Percentiles rank a stretch among this genome's conserved stretches.
Evolutionary conservation across 345 rosid genomes (phyloP).

Genomic region (Nephelium lappaceum): DNA sequence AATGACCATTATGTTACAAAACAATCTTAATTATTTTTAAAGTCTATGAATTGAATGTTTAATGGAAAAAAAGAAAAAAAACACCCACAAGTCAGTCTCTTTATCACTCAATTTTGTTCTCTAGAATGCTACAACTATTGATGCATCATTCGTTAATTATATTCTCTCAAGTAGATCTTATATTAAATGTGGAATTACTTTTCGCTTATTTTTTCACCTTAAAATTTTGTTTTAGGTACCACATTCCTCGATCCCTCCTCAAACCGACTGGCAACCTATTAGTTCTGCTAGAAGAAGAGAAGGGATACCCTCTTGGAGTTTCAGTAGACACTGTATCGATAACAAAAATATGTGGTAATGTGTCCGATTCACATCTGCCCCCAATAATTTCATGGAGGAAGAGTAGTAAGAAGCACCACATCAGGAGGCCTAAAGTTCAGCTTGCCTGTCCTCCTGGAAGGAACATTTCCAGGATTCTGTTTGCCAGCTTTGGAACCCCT

Average conservation of each 20-base stretch:
- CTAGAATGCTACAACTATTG: no score
- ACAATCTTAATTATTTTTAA: no score
- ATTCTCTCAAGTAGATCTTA: no score
- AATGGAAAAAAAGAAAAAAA: no score
- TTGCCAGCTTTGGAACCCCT: constrained; percentile 38
- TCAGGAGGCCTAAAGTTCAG: constrained; percentile 25
- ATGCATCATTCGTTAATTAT: no score
- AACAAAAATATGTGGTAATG: constrained; percentile 26
- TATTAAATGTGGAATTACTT: no score
- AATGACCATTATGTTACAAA: no score
- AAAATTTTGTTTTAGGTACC: constrained; percentile 34
- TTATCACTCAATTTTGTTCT: no score
- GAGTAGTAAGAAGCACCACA: background rate
- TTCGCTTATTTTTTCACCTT: background rate
- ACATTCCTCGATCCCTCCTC: constrained; percentile 53
- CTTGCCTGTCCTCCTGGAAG: constrained; percentile 27
- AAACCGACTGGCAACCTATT: constrained; percentile 42
- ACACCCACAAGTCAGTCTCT: no score
- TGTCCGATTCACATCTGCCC: constrained; percentile 25
- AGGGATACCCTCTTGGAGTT: constrained; percentile 46
- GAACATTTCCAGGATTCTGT: constrained; percentile 29
- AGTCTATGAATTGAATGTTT: no score
- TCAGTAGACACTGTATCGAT: constrained; percentile 41
- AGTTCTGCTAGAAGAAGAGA: constrained; percentile 58
- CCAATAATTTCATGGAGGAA: constrained; percentile 20